These are phyloP conservation scores for Alloascoidea africana DNA, from an alignment of 805 yeast species.

Conservation along the genomic window DNA sequence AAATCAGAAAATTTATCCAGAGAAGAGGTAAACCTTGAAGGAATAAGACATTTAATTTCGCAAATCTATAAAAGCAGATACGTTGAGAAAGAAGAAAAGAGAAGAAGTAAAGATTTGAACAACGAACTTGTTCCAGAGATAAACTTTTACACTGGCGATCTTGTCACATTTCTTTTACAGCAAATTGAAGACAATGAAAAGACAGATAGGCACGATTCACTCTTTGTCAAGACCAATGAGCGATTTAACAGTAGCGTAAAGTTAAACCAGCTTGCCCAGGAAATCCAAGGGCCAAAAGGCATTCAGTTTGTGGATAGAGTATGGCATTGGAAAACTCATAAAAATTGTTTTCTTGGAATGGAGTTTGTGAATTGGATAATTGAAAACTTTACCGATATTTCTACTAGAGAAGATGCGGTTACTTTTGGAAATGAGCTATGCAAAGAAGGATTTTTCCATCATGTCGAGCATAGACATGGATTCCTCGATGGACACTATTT, in stretches of 20 bases:
- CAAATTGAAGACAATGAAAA: constrained; percentile 25
- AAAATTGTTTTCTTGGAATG: constrained; percentile 69
- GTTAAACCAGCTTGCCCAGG: constrained; percentile 38
- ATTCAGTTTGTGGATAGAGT: constrained; percentile 59
- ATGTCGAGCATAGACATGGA: constrained; percentile 70
- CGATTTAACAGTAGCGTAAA: constrained; percentile 34
- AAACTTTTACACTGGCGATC: constrained; percentile 74
- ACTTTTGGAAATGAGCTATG: constrained; percentile 65
- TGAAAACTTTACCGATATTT: constrained; percentile 64
- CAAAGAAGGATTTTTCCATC: constrained; percentile 59
- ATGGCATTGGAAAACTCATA: constrained; percentile 81
- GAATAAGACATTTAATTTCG: constrained; percentile 49
- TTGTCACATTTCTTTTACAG: constrained; percentile 48
- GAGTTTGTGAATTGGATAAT: constrained; percentile 80
- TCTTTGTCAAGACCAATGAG: constrained; percentile 16
- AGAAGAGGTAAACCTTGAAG: constrained; percentile 90
- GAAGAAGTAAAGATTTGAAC: constrained; percentile 13
- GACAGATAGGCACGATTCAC: constrained; percentile 21
- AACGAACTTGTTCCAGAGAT: constrained; percentile 57
- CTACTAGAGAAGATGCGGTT: constrained; percentile 71
- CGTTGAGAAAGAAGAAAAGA: constrained; percentile 19
- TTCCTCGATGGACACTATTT: constrained; percentile 90
- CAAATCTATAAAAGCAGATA: constrained; percentile 44
- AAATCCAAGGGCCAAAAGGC: constrained; percentile 49
- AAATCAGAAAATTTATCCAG: constrained; percentile 49